Conservation (phyloP, 805 yeast species). For the Cyberlindnera misumaiensis region DNA sequence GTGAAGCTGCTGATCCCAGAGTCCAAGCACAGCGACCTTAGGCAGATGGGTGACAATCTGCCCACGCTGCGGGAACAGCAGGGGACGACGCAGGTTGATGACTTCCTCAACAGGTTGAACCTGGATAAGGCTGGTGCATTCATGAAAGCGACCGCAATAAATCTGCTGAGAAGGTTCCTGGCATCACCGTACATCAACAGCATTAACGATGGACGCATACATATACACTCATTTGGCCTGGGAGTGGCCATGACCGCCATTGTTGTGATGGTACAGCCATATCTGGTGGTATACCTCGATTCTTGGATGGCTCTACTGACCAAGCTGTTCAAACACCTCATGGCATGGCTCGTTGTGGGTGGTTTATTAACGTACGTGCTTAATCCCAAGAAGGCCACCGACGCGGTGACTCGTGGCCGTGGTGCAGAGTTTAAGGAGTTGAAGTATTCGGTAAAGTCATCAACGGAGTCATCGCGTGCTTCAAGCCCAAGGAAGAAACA, state of each 20-base stretch:
- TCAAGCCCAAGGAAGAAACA: conserved; percentile 4
- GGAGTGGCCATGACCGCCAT: conserved; percentile 17
- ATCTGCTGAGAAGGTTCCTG: conserved; percentile 5
- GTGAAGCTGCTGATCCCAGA: not conserved
- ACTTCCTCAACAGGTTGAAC: conserved; percentile 12
- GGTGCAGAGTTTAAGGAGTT: conserved; percentile 10
- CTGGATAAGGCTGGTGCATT: conserved; percentile 3
- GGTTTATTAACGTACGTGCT: conserved; percentile 12
- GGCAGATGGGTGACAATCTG: not conserved
- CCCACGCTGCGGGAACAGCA: too few relatives aligned
- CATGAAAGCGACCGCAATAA: conserved; percentile 1
- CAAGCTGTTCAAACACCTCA: conserved; percentile 13
- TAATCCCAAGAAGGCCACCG: conserved; percentile 5
- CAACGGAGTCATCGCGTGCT: conserved; percentile 3
- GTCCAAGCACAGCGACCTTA: not conserved
- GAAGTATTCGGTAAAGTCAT: conserved; percentile 18
- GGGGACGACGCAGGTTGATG: conserved; percentile 4
- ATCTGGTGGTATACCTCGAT: conserved; percentile 15
- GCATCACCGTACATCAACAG: conserved; percentile 18
- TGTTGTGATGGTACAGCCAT: conserved; percentile 20
- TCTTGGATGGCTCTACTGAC: conserved; percentile 20
- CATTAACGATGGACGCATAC: conserved; percentile 19
- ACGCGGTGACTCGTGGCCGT: not conserved
- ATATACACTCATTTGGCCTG: conserved; percentile 21
- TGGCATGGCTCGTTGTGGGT: conserved; percentile 15